Conservation (phyloP, 768 basidiomycete genomes). For the Nidularia sp. region DNA sequence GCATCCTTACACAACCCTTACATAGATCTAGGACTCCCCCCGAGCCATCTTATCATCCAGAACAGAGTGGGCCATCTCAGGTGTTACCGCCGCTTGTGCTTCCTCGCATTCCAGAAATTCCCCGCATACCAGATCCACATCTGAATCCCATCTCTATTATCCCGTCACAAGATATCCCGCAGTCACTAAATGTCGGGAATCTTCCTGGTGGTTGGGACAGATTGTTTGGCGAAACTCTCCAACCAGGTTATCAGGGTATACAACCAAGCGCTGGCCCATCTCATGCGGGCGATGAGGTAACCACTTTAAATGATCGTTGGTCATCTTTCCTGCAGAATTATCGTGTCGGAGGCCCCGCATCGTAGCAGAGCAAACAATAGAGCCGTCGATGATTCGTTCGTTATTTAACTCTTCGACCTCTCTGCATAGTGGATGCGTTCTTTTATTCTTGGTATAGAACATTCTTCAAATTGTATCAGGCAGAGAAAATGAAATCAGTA, state of each 20-base stretch:
- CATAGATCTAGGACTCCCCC: background rate
- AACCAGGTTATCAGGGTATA: constrained; percentile 12
- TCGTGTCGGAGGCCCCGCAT: constrained; percentile 10
- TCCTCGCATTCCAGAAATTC: background rate
- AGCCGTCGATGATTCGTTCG: no score
- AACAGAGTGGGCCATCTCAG: background rate
- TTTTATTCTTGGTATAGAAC: no score
- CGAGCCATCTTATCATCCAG: background rate
- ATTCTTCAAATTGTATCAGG: no score
- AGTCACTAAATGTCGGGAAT: constrained; percentile 19
- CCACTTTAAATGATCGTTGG: constrained; percentile 34
- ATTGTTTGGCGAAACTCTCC: constrained; percentile 30
- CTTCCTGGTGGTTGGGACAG: constrained; percentile 31
- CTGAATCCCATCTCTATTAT: no score
- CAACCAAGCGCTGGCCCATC: constrained; percentile 2
- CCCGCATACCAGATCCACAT: no score
- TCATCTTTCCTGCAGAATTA: constrained; percentile 33
- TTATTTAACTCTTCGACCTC: no score
- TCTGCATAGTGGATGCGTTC: no score
- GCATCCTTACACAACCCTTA: no score
- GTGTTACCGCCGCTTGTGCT: background rate
- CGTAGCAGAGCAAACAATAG: background rate
- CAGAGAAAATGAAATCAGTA: no score
- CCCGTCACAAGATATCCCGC: background rate
- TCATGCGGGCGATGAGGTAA: constrained; percentile 8